Conservation (phyloP, 2,329 filamentous ascomycete species). For the Arthroderma sp. region DNA sequence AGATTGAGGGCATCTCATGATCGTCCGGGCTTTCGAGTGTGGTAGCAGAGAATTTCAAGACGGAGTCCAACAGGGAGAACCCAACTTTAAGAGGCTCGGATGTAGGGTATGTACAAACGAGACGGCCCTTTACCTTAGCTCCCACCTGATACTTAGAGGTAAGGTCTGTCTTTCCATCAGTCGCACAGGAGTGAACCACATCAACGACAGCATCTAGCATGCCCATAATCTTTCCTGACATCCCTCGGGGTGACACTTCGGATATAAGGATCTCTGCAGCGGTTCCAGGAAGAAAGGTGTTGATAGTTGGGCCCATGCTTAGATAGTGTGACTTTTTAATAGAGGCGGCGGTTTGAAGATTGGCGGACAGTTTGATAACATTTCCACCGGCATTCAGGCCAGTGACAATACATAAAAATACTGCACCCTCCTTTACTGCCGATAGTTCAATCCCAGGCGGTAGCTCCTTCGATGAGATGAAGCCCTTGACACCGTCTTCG, state of each 20-base stretch:
- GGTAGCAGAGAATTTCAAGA: conserved; percentile 47
- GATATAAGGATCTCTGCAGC: conserved; percentile 72
- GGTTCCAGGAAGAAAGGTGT: conserved; percentile 84
- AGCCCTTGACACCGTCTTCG: conserved; percentile 52
- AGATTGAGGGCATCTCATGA: conserved; percentile 39
- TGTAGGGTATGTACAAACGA: conserved; percentile 76
- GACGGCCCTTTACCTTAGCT: conserved; percentile 68
- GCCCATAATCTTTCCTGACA: conserved; percentile 83
- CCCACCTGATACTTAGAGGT: conserved; percentile 70
- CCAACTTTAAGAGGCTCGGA: conserved; percentile 72
- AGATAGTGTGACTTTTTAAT: conserved; percentile 52
- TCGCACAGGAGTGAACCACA: conserved; percentile 71
- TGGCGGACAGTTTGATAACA: conserved; percentile 72
- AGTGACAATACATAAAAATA: conserved; percentile 70
- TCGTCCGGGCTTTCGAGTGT: conserved; percentile 21
- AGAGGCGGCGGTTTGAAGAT: conserved; percentile 55
- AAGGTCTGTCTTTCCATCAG: conserved; percentile 54
- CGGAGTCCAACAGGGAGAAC: conserved; percentile 76
- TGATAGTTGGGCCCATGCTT: conserved; percentile 69
- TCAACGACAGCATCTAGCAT: conserved; percentile 84
- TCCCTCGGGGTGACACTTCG: conserved; percentile 58
- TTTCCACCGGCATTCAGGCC: conserved; percentile 65
- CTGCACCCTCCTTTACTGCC: conserved; percentile 65
- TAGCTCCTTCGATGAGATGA: conserved; percentile 73
- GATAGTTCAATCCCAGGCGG: conserved; percentile 51